Conservation (phyloP, 495 filamentous ascomycete genomes). For the Aspergillus ellipticus region DNA sequence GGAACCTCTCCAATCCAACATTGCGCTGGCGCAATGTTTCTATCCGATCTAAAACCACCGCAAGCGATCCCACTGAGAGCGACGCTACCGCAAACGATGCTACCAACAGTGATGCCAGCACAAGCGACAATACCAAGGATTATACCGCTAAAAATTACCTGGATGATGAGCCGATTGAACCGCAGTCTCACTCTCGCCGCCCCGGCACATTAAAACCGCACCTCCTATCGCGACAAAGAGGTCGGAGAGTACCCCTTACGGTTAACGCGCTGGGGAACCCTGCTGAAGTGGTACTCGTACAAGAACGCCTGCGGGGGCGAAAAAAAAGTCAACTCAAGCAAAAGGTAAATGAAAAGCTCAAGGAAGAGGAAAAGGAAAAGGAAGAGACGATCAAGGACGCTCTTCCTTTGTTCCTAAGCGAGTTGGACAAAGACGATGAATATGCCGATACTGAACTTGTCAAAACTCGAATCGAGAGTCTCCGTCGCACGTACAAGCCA, state of each 20-base stretch:
- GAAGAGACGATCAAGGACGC: constrained; percentile 3
- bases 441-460: constrained; percentile 8
- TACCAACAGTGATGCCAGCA: not conserved
- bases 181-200: no score
- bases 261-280: constrained; percentile 40
- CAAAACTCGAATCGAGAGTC: constrained; percentile 23
- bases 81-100: not conserved
- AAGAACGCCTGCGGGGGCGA: no score
- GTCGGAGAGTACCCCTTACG: not conserved
- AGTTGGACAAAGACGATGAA: constrained; percentile 22
- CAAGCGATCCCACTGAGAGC: constrained; percentile 15
- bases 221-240: not conserved
- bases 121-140: no score
- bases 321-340: no score
- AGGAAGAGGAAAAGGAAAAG: not conserved
- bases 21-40: constrained; percentile 14
- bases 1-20: not conserved
- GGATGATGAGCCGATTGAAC: no score
- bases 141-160: not conserved
- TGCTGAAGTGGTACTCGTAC: constrained; percentile 40
- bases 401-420: constrained; percentile 28
- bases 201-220: no score
- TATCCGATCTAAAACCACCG: constrained; percentile 20
- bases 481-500: constrained; percentile 16
- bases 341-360: not conserved